A percentile compares a stretch with the other conserved stretches of the same genome.
Conservation (phyloP, 345 rosid species). For the Clausena lansium region DNA sequence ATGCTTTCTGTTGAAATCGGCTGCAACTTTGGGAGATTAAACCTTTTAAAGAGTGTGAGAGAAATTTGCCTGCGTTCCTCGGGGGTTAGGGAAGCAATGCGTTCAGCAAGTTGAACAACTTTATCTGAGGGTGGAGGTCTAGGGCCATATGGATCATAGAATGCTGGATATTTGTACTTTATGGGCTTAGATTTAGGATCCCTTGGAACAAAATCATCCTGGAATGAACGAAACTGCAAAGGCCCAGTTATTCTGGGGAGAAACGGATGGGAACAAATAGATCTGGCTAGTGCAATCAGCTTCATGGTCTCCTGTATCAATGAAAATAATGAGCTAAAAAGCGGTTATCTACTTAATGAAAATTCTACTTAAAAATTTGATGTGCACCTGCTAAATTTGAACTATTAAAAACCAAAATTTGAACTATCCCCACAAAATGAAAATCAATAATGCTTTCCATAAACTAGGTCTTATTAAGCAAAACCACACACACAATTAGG, state of each 20-base stretch:
- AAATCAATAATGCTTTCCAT: neutral
- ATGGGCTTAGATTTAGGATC: constrained; percentile 49
- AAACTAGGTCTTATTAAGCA: no score
- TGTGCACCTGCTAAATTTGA: neutral
- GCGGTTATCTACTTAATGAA: neutral
- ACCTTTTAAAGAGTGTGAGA: constrained; percentile 28
- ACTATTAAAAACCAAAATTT: no score
- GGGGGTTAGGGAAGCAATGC: constrained; percentile 35
- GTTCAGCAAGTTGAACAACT: constrained; percentile 53
- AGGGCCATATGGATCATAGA: constrained; percentile 59
- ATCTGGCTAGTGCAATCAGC: constrained; percentile 27
- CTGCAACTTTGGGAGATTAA: constrained; percentile 32
- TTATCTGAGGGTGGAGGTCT: constrained; percentile 53
- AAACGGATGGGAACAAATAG: constrained; percentile 8
- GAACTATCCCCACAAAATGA: neutral
- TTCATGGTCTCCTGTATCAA: constrained; percentile 28
- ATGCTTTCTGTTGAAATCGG: constrained; percentile 30
- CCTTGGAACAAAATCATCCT: constrained; percentile 49
- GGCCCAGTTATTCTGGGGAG: constrained; percentile 26
- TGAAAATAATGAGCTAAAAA: neutral
- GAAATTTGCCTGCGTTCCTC: constrained; percentile 43
- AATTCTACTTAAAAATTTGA: neutral
- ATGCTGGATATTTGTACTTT: constrained; percentile 45
- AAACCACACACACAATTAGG: no score
- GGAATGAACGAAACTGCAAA: constrained; percentile 48